Base-by-base conservation (phyloP, 352 stramenopile genomes). In the Phytophthora megakarya region DNA sequence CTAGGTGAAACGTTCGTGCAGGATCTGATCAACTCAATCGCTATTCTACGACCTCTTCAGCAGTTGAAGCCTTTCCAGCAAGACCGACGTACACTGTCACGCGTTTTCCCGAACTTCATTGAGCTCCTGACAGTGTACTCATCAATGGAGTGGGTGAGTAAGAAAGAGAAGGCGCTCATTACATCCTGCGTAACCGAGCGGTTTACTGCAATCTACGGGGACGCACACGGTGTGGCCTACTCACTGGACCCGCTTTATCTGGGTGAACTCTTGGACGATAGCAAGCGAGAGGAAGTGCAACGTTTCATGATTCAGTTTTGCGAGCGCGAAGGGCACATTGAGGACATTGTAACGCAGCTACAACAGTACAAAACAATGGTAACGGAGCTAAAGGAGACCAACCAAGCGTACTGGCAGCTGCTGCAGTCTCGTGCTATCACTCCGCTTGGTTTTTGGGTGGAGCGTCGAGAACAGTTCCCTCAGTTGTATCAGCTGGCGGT, bases 121-220 rank as follows among this genome's bases (percentile, higher is more conserved):
- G 72, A 86, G 12, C 63, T 91, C 6, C 28, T 86, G 28, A 65
- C 66, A 7, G 67, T 72, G 32, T 88, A 81, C 51, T 67, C 73
- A 25, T 71, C 73, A 13, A 88, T 89, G 65, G 80, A 89, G 44
- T 75, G 73, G 58, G 60, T 89, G 30, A 88, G 69, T 52, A 88
- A 88, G 72, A 91, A 91, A 50, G 78, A 91, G 60, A 91, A 89
- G 59, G 80, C 82, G 16, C 63, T 91, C 13, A 81, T 91, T 45
- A 70, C 72, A 32, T 87, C 82, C 23, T 89, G 76, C 43, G 67
- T 91, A 16, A 78, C 74, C 18, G 82, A 91, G 38, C 76, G 82
- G 1, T 77, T 91, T n/a, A 70, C 82, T 39, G 74, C 72, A 16
- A 84, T 89, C 55, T 91, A 91, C 32, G 71, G 80, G 3, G 70